A percentile compares a stretch with the other conserved stretches of the same genome.
phyloP scores from a whole-genome alignment of 2,329 filamentous ascomycete genomes.

The Dryadomyces quercus-mongolicae region DNA sequence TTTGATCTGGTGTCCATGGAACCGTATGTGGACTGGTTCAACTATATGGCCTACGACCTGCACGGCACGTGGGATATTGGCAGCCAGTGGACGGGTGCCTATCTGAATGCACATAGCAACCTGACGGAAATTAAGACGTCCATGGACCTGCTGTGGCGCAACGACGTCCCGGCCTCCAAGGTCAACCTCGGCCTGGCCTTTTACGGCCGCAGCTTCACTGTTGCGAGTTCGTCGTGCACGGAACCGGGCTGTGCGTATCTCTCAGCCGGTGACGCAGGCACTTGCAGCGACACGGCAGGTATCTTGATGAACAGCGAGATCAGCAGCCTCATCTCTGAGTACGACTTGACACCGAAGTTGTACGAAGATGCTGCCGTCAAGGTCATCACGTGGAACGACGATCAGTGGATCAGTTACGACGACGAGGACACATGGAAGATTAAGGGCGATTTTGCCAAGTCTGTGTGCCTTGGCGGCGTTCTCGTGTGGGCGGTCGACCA shows the following conservation, averaged over 20 bases:
- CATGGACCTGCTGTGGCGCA: constrained; percentile 34
- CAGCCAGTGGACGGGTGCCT: constrained; percentile 14
- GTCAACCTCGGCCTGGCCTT: constrained; percentile 31
- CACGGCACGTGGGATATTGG: constrained; percentile 26
- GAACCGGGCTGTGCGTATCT: constrained; percentile 15
- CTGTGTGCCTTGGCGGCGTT: constrained; percentile 16
- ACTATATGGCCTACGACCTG: constrained; percentile 22
- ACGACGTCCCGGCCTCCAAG: constrained; percentile 25
- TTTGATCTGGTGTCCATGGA: constrained; percentile 14
- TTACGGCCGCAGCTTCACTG: constrained; percentile 23
- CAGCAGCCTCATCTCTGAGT: constrained; percentile 10
- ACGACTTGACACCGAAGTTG: not conserved
- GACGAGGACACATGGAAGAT: constrained; percentile 17
- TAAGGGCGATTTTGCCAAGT: constrained; percentile 16
- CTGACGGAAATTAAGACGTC: constrained; percentile 29
- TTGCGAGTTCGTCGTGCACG: constrained; percentile 14
- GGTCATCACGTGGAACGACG: constrained; percentile 13
- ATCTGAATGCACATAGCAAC: constrained; percentile 30
- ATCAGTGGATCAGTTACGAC: constrained; percentile 22
- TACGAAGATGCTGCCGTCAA: constrained; percentile 18
- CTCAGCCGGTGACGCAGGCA: constrained; percentile 10
- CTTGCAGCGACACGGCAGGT: constrained; percentile 14
- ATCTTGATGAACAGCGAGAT: constrained; percentile 17
- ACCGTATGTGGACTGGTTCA: constrained; percentile 10
- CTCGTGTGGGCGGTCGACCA: not conserved